Conservation (phyloP, 257 asterid genomes). For the Salvia splendens region DNA sequence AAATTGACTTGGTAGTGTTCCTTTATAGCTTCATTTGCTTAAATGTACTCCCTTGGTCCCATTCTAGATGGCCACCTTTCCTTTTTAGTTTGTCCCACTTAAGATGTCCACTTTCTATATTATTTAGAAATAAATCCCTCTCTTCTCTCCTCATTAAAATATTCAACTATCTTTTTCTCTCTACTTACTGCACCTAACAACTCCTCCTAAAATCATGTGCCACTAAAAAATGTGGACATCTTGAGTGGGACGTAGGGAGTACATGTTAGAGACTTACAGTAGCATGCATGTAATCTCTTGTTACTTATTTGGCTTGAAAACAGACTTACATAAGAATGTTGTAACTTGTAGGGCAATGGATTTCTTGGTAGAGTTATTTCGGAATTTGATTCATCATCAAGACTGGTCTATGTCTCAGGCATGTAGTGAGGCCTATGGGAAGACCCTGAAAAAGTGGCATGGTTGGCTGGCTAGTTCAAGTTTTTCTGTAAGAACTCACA, state of each 20-base stretch:
- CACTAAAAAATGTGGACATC: no score
- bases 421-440: slow-evolving; percentile 76
- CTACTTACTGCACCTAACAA: no score
- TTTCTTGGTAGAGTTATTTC: slow-evolving; percentile 80
- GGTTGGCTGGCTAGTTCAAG: slow-evolving; percentile 99
- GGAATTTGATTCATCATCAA: slow-evolving; percentile 69
- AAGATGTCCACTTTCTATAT: no score
- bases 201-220: no score
- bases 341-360: slow-evolving; percentile 84
- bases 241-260: no score
- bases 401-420: slow-evolving; percentile 95
- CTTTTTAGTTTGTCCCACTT: no score
- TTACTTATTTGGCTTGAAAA: slow-evolving; percentile 16
- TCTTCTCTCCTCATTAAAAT: no score
- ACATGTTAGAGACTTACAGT: no score
- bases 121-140: no score
- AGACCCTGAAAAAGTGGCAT: slow-evolving; percentile 89
- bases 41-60: not conserved
- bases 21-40: slow-evolving; percentile 15
- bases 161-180: no score
- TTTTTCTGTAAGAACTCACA: slow-evolving; percentile 60
- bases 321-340: slow-evolving; percentile 15
- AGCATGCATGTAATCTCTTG: not conserved
- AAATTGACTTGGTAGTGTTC: slow-evolving; percentile 18
- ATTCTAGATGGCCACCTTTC: no score